Evolutionary conservation across 75 land plant species (phyloP).

Genomic region (Pseudotsuga menziesii): DNA sequence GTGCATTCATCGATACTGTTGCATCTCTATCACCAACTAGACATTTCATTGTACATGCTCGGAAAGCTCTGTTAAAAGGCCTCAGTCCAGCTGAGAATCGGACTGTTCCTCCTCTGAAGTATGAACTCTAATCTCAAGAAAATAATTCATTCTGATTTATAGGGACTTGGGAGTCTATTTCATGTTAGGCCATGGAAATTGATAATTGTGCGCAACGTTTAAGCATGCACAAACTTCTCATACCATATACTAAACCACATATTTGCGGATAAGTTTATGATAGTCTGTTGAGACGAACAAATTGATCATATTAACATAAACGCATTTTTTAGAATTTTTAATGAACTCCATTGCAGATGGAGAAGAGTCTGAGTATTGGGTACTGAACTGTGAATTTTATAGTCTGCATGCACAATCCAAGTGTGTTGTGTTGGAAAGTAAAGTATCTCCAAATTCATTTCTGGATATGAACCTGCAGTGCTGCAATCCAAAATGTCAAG

Average conservation of each 20-base stretch:
- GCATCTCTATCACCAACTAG: conserved; percentile 78
- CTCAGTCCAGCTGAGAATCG: conserved; percentile 83
- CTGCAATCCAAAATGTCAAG: too few relatives aligned
- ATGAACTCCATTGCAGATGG: background rate
- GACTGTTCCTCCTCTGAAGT: conserved; percentile 89
- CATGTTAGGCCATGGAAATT: background rate
- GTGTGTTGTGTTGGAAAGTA: too few relatives aligned
- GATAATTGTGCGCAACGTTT: background rate
- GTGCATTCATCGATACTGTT: conserved; percentile 75
- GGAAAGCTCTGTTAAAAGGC: conserved; percentile 79
- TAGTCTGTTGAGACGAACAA: background rate
- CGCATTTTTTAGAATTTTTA: background rate
- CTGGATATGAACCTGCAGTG: too few relatives aligned
- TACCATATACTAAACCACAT: background rate
- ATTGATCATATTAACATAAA: background rate
- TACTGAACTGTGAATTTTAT: background rate
- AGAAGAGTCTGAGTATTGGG: background rate
- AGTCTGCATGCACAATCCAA: background rate
- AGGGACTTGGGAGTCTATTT: background rate
- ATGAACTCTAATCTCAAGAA: conserved; percentile 18
- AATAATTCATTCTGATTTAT: background rate
- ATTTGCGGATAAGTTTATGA: background rate
- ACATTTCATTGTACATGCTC: conserved; percentile 90
- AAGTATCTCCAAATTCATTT: too few relatives aligned
- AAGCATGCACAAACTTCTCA: background rate